Percentiles rank a stretch among this genome's conserved stretches.
phyloP scores from a whole-genome alignment of 805 yeast species.

The Wickerhamiella nectarea region DNA sequence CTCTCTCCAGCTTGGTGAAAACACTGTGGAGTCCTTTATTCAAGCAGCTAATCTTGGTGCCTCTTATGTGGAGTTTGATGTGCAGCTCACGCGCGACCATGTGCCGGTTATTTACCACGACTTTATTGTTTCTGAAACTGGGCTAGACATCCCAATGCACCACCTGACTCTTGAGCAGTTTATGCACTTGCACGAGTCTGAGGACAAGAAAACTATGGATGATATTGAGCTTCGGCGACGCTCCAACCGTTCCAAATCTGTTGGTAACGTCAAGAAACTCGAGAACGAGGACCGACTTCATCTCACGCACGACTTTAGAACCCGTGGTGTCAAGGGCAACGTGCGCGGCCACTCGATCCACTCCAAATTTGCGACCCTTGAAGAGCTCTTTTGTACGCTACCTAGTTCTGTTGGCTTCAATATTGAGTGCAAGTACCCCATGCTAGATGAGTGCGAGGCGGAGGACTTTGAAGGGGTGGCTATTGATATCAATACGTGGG shows the following conservation, averaged over 20 bases:
- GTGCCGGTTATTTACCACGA: conserved; percentile 93
- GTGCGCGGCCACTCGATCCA: conserved; percentile 80
- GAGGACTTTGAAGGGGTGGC: conserved; percentile 81
- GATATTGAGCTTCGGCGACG: conserved; percentile 8
- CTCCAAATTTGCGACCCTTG: conserved; percentile 78
- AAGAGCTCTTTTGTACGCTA: conserved; percentile 65
- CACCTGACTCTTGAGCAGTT: conserved; percentile 81
- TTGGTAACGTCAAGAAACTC: conserved; percentile 15
- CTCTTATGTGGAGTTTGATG: conserved; percentile 92
- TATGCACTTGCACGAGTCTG: conserved; percentile 19
- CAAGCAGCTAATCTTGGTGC: conserved; percentile 97
- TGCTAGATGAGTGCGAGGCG: conserved; percentile 80
- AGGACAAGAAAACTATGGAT: neutral
- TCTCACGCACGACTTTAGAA: conserved; percentile 77
- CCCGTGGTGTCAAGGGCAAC: conserved; percentile 83
- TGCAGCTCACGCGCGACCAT: conserved; percentile 80
- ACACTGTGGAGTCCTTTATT: conserved; percentile 85
- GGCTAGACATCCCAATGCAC: conserved; percentile 94
- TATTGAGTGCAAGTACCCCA: conserved; percentile 88
- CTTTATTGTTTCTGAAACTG: conserved; percentile 86
- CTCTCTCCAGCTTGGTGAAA: conserved; percentile 86
- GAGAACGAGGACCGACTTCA: conserved; percentile 51
- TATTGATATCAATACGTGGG: conserved; percentile 72
- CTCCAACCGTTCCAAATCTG: neutral
- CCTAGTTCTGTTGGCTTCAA: conserved; percentile 84